Evolutionary conservation across 2,329 filamentous ascomycete genomes (phyloP).

Genomic region (Calonectria henricotiae): DNA sequence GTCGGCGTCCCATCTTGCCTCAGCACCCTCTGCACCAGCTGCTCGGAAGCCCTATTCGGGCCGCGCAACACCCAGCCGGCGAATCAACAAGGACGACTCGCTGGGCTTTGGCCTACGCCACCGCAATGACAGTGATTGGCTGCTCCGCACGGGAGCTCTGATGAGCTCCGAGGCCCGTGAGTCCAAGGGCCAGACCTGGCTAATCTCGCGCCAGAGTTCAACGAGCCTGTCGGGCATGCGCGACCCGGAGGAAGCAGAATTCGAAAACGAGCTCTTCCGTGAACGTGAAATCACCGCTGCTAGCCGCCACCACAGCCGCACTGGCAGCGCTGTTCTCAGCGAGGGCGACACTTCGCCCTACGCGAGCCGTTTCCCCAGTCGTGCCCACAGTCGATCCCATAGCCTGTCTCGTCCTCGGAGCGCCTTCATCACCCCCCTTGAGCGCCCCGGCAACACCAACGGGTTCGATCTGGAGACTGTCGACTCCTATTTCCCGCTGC

Average conservation of each 20-base stretch:
- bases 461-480: constrained; percentile 54
- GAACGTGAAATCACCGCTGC: constrained; percentile 63
- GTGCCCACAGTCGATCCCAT: constrained; percentile 64
- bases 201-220: constrained; percentile 76
- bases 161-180: constrained; percentile 76
- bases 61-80: constrained; percentile 57
- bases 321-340: constrained; percentile 62
- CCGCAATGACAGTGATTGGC: constrained; percentile 74
- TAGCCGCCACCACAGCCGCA: constrained; percentile 67
- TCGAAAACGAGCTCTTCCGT: constrained; percentile 68
- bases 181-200: constrained; percentile 80
- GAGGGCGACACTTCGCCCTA: constrained; percentile 58
- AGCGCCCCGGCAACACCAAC: constrained; percentile 56
- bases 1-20: constrained; percentile 72
- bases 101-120: constrained; percentile 55
- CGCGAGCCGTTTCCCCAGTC: constrained; percentile 67
- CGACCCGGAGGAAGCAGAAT: constrained; percentile 69
- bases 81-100: constrained; percentile 53
- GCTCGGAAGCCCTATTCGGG: constrained; percentile 51
- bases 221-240: constrained; percentile 72
- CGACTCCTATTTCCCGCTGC: constrained; percentile 49
- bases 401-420: constrained; percentile 58
- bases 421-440: constrained; percentile 64
- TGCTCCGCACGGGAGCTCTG: constrained; percentile 75
- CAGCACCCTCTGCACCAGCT: constrained; percentile 40